Base-by-base conservation (phyloP, 2,329 filamentous ascomycete species). In the Scedosporium aurantiacum region DNA sequence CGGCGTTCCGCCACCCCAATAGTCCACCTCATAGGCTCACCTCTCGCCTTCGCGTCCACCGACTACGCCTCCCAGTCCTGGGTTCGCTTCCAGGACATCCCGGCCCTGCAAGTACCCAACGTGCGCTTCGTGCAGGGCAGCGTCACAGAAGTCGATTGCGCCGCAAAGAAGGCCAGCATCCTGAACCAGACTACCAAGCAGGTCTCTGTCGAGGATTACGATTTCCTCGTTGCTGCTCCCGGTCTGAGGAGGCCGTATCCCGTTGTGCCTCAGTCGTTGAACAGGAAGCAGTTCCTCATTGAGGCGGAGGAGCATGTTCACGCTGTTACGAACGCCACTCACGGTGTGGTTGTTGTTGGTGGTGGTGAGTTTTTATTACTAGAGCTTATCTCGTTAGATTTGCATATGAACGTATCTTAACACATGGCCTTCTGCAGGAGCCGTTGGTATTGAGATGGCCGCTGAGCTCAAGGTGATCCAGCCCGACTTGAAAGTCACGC, bases 401-500 rank as follows among this genome's bases (percentile, higher is more conserved):
- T 28, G 7, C 1, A 32, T 37, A 12, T 12, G 32, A 37, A 6
- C 32, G 32, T 37, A 37, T 37, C 10, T 12, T 12, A 10, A 4
- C 32, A 12, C 10, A 37, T 37, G 32, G 32, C 14, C 8, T 37
- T 23, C 6, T 7, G 6, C 28, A 60, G 80, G 88, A 58, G 90
- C 89, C 5, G 89, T 92, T 1, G 90, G 90, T 7, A 85, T 92
- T 61, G 89, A 93, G 70, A 91, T 93, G 80, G 88, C 90, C 0
- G 84, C 87, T 1, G 89, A 94, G 74, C 76, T 92, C 60, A 92
- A 91, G 72, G 71, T 82, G 55, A 75, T 85, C 25, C 79, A 86
- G 63, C 88, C 90, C 0, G 68, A 80, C 10, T 75, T 84, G 60
- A 80, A 81, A 47, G 85, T 93, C n/a, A 89, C 84, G 1, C 80